Base-by-base conservation (phyloP, 2,329 filamentous ascomycete species). In the Ascochyta koolunga region DNA sequence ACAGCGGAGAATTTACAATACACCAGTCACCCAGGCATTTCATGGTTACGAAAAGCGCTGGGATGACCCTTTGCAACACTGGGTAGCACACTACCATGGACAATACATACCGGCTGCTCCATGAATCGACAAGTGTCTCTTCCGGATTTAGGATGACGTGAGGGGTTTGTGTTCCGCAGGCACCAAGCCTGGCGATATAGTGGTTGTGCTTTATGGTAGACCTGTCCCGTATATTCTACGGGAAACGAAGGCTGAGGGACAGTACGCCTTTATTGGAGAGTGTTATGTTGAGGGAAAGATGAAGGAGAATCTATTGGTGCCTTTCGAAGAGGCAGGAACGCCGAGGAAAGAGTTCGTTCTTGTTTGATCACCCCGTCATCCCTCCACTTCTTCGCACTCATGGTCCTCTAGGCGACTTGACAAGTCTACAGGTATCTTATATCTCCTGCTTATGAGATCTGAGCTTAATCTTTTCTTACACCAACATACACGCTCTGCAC, bases 401-500 rank as follows among this genome's bases (percentile, higher is more conserved):
- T 13, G 11, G 27, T 15, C 27, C 5, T 29, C 27, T 29, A 11
- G 27, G 11, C 27, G 27, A 5, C 10, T 13, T 13, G 27, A 11
- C 27, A 15, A 29, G 11, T 4, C 27, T 13, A 29, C 27, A 27
- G 10, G 24, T 27, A 27, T 7, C 24, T 27, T 27, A 27, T 8
- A 13, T 29, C 11, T 11, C 2, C 2, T 29, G 11, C 27, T 15
- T 13, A 13, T 11, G 3, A 29, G 3, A 29, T 13, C 27, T 13
- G 15, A 5, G 4, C 27, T 13, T 11, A 29, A 15, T 5, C 27
- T 13, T 29, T 29, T 11, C 27, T 13, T 11, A 2, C 27, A 13
- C 27, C 27, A 5, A 29, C 10, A 13, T 29, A 4, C 38, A 53
- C 49, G 16, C 36, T 52, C 41, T 52, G 49, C n/a, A 52, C 41